A percentile compares a stretch with the other conserved stretches of the same genome.
These are phyloP conservation scores for Coemansia erecta DNA, from an alignment of 192 early-diverging fungal species.

Conservation along the genomic window DNA sequence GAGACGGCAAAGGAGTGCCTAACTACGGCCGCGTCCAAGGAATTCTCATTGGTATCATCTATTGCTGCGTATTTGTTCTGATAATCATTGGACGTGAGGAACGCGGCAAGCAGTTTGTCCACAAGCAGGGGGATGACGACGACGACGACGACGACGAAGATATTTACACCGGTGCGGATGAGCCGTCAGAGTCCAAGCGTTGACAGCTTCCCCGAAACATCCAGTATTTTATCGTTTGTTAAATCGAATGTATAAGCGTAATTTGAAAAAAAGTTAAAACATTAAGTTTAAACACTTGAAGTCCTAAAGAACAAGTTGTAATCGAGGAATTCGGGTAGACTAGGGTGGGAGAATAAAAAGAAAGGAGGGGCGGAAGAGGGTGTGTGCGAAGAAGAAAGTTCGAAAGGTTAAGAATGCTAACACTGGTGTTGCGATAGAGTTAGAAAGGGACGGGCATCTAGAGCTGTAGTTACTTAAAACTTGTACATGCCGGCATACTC, in stretches of 20 bases:
- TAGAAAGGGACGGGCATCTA: no score
- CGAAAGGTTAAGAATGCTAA: no score
- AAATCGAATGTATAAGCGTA: background rate
- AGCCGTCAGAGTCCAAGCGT: background rate
- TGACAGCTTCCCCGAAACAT: background rate
- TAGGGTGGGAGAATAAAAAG: background rate
- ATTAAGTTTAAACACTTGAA: conserved; percentile 1
- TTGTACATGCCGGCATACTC: conserved; percentile 48
- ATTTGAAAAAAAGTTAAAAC: background rate
- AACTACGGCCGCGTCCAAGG: conserved; percentile 58
- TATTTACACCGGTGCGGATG: no score
- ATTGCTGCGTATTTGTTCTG: conserved; percentile 42
- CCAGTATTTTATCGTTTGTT: no score
- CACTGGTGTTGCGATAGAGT: no score
- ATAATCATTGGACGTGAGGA: conserved; percentile 59
- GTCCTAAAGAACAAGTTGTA: background rate
- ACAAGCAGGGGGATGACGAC: background rate
- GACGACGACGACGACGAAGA: background rate
- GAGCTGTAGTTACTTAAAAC: conserved; percentile 16
- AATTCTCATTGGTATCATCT: conserved; percentile 59
- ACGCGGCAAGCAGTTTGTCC: conserved; percentile 52
- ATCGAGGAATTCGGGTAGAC: background rate
- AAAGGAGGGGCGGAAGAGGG: background rate
- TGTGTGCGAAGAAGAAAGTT: background rate
- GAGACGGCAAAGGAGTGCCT: conserved; percentile 46